These are phyloP conservation scores for Solanum pennellii DNA, from an alignment of 257 asterid species.

Conservation along the genomic window DNA sequence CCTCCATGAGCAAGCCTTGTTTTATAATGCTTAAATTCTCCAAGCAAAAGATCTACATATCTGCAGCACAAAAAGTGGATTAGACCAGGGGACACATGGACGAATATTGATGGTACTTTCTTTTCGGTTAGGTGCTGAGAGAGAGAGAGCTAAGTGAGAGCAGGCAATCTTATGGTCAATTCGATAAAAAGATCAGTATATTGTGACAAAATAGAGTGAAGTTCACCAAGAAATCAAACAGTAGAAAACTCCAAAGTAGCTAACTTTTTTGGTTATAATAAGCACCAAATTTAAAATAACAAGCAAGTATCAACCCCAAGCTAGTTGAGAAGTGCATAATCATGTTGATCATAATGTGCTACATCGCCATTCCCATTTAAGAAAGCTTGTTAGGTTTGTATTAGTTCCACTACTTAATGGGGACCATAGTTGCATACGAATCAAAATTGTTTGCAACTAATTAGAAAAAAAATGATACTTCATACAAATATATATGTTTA, in stretches of 20 bases:
- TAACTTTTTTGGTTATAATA: neutral
- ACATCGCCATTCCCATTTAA: neutral
- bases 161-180: neutral
- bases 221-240: neutral
- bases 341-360: neutral
- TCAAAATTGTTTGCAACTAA: neutral
- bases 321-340: neutral
- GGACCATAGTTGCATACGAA: neutral
- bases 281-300: neutral
- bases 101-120: neutral
- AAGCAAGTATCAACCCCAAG: neutral
- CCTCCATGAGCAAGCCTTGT: constrained; percentile 93
- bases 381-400: neutral
- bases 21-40: constrained; percentile 96
- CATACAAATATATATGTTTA: neutral
- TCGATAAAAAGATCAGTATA: neutral
- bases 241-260: neutral
- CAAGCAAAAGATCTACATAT: constrained; percentile 92
- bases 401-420: neutral
- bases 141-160: neutral
- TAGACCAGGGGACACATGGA: neutral
- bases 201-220: neutral
- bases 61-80: constrained; percentile 27
- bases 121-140: neutral
- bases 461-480: neutral